Percentiles rank a stretch among this genome's conserved stretches.
Evolutionary conservation across 2,329 filamentous ascomycete genomes (phyloP).

Genomic region (Xylaria multiplex): DNA sequence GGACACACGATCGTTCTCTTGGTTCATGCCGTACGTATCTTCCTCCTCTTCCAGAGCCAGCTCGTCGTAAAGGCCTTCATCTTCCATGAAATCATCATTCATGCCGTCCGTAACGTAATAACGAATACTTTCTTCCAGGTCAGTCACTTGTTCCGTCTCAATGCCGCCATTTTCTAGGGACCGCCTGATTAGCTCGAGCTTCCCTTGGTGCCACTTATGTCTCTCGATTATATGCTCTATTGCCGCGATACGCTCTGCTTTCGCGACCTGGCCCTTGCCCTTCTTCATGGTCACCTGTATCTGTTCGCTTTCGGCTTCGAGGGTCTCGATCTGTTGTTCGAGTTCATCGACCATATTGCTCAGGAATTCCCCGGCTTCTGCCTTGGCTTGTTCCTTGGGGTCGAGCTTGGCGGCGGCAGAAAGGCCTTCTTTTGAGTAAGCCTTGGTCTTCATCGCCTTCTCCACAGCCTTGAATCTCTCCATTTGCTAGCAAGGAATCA

Average conservation of each 20-base stretch:
- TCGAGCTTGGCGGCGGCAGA: slow-evolving; percentile 92
- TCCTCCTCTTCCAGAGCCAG: slow-evolving; percentile 93
- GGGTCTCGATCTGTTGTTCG: slow-evolving; percentile 89
- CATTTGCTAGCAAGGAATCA: slow-evolving; percentile 77
- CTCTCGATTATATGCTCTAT: slow-evolving; percentile 86
- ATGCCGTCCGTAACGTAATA: slow-evolving; percentile 94
- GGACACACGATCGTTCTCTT: slow-evolving; percentile 87
- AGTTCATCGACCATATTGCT: slow-evolving; percentile 89
- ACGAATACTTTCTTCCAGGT: slow-evolving; percentile 89
- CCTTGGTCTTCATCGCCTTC: slow-evolving; percentile 99
- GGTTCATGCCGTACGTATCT: slow-evolving; percentile 81
- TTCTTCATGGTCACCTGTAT: slow-evolving; percentile 94
- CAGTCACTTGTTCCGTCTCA: slow-evolving; percentile 85
- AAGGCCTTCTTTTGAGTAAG: slow-evolving; percentile 97
- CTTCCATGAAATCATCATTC: slow-evolving; percentile 90
- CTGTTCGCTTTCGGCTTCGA: slow-evolving; percentile 88
- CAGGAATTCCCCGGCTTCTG: slow-evolving; percentile 87
- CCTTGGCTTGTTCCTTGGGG: slow-evolving; percentile 96
- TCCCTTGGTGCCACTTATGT: slow-evolving; percentile 96
- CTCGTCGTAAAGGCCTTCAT: slow-evolving; percentile 95
- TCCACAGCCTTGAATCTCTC: slow-evolving; percentile 99
- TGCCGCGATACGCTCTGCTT: slow-evolving; percentile 87
- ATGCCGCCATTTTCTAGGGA: slow-evolving; percentile 92
- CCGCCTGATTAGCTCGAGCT: slow-evolving; percentile 88
- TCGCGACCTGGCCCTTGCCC: slow-evolving; percentile 85